Conservation (phyloP, 176 grass and related monocot genomes). For the Pharus latifolius region DNA sequence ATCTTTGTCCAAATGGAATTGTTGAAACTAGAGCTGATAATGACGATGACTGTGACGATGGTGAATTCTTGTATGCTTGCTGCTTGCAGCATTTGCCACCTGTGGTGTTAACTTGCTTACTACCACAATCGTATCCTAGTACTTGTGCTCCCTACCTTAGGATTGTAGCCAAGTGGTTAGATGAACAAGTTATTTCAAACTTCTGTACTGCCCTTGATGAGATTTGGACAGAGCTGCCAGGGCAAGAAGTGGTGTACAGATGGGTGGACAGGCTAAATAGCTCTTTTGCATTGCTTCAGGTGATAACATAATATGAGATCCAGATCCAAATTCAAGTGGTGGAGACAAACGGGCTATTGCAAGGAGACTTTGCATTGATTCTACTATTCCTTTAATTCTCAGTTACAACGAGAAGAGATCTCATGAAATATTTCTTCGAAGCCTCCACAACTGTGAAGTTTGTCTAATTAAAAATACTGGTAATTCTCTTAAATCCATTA, state of each 20-base stretch:
- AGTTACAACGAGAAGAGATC: slow-evolving; percentile 33
- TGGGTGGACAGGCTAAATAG: slow-evolving; percentile 53
- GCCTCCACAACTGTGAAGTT: slow-evolving; percentile 36
- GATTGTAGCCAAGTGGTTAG: slow-evolving; percentile 37
- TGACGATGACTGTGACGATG: neutral
- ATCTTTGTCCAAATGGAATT: slow-evolving; percentile 17
- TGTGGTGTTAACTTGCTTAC: slow-evolving; percentile 36
- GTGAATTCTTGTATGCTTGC: slow-evolving; percentile 33
- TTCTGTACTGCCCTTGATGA: slow-evolving; percentile 41
- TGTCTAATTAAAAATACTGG: slow-evolving; percentile 54
- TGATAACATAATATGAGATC: slow-evolving; percentile 22
- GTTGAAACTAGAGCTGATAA: slow-evolving; percentile 19
- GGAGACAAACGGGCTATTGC: slow-evolving; percentile 38
- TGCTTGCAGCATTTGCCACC: slow-evolving; percentile 39
- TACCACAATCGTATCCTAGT: slow-evolving; percentile 50
- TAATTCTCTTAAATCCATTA: slow-evolving; percentile 9
- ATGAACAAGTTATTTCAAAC: slow-evolving; percentile 23
- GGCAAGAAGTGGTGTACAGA: slow-evolving; percentile 48
- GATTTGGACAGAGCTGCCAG: slow-evolving; percentile 40
- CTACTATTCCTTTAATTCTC: slow-evolving; percentile 40
- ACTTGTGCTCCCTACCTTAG: slow-evolving; percentile 45
- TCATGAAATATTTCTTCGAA: slow-evolving; percentile 53
- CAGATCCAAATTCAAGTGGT: neutral
- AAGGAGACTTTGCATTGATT: slow-evolving; percentile 20
- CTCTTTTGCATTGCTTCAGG: slow-evolving; percentile 37